phyloP scores from a whole-genome alignment of 257 asterid species.

The Solanum verrucosum region DNA sequence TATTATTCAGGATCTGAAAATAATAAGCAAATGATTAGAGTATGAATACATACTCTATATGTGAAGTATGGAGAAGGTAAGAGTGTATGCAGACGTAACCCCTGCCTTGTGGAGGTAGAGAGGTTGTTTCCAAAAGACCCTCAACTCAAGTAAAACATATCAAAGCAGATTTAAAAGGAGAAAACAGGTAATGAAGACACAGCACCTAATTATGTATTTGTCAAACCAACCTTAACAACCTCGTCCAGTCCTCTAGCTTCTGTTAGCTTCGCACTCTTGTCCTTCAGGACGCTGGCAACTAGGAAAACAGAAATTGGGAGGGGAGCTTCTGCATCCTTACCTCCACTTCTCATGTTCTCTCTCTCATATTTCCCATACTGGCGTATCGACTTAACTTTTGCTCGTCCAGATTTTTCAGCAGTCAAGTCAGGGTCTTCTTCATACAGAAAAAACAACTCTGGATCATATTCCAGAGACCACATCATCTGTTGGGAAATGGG shows the following conservation, averaged over 20 bases:
- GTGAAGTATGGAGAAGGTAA: neutral
- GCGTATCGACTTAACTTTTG: slow-evolving; percentile 43
- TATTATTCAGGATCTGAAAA: slow-evolving; percentile 64
- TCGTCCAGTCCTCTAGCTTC: slow-evolving; percentile 91
- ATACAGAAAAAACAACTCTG: slow-evolving; percentile 37
- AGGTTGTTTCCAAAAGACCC: neutral
- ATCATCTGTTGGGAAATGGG: slow-evolving; percentile 49
- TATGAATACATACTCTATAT: neutral
- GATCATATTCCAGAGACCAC: slow-evolving; percentile 95
- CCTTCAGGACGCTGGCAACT: slow-evolving; percentile 86
- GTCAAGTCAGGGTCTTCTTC: slow-evolving; percentile 54
- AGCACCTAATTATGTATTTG: neutral
- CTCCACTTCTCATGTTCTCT: slow-evolving; percentile 49
- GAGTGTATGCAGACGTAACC: neutral
- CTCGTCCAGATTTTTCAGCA: slow-evolving; percentile 34
- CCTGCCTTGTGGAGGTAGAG: neutral
- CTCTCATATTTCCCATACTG: slow-evolving; percentile 75
- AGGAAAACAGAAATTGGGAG: slow-evolving; percentile 84
- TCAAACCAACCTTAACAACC: slow-evolving; percentile 58
- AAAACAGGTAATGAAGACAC: neutral
- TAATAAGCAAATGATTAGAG: neutral
- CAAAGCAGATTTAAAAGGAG: neutral
- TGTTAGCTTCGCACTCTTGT: slow-evolving; percentile 51
- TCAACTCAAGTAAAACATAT: neutral
- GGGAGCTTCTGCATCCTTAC: slow-evolving; percentile 29